Evolutionary conservation across 2,329 filamentous ascomycete species (phyloP).

Genomic region (Fusarium proliferatum): DNA sequence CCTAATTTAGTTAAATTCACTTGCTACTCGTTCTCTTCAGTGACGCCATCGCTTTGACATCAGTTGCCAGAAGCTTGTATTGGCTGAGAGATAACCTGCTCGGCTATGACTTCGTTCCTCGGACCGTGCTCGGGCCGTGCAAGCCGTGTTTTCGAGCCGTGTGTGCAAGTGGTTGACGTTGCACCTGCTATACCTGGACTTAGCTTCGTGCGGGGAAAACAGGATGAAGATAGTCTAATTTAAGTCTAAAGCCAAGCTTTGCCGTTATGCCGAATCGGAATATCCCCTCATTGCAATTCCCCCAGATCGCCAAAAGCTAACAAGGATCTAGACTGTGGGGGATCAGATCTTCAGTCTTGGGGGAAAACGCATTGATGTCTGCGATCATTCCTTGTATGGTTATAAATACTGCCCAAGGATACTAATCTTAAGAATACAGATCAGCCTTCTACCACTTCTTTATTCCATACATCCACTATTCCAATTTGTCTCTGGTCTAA

Average conservation of each 20-base stretch:
- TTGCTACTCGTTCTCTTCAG: background rate
- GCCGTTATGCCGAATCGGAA: background rate
- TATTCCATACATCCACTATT: background rate
- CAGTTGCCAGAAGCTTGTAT: rapidly evolving
- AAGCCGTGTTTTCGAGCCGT: background rate
- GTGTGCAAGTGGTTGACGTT: rapidly evolving
- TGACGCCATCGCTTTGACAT: background rate
- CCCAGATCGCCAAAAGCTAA: background rate
- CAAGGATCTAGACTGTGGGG: background rate
- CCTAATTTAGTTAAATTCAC: rapidly evolving
- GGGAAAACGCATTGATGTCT: background rate
- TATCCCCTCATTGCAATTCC: background rate
- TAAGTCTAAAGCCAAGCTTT: background rate
- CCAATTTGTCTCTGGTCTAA: background rate
- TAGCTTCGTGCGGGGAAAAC: background rate
- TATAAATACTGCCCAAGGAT: no score
- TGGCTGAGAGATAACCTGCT: rapidly evolving
- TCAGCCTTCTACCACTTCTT: background rate
- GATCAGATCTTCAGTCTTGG: background rate
- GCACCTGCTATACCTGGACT: background rate
- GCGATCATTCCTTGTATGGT: rapidly evolving
- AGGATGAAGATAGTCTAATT: background rate
- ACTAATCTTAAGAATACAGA: no score
- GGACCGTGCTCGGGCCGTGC: background rate
- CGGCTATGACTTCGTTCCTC: background rate